Base-by-base conservation (phyloP, 163 green algal species). In the Chlorella variabilis region DNA sequence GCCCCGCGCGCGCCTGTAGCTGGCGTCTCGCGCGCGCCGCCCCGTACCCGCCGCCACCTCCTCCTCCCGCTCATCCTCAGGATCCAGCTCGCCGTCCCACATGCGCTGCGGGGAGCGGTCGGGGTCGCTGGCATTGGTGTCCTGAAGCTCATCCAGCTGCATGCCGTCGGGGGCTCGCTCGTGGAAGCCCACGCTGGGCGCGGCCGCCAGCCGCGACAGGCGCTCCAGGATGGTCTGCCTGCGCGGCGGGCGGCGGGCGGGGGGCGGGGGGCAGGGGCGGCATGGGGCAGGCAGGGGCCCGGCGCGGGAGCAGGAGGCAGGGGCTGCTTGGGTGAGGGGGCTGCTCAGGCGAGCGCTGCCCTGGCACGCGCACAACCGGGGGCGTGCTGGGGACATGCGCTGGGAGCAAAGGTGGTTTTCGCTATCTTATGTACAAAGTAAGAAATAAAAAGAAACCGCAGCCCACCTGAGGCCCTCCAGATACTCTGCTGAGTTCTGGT, bases 171-270 rank as follows among this genome's bases (percentile, higher is more conserved):
- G 87, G 7, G 87, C 69, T 1, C 87, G 78, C 48, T 91, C 85
- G 45, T 90, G 83, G 54, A 91, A 91, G 2, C 71, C 68, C 11
- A 89, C 80, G n/a, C 83, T 81, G 9, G 87, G 86, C 5, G 77
- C 70, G 31, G 56, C 69, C 27, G 48, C 8, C 21, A 91, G 75
- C 45, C 86, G 42, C 33, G 75, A 76, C 62, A 89, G 74, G 20
- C 84, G 73, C 54, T 89, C 71, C 34, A 77, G 56, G 49, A 66
- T 33, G 17, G 66, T 70, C 58, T 27, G 21, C 71, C 71, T 78
- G 71, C 21, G 4, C 21, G 38, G n/a, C 27, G 59, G 25, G 34
- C 9, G n/a, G n/a, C n/a, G n/a, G n/a, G n/a, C n/a, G n/a, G n/a
- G n/a, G n/a, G n/a, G n/a, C n/a, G n/a, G n/a, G n/a, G n/a, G n/a